Evolutionary conservation across 1,284 basidiomycete species (phyloP).

Genomic region (Ceratobasidium sp.): DNA sequence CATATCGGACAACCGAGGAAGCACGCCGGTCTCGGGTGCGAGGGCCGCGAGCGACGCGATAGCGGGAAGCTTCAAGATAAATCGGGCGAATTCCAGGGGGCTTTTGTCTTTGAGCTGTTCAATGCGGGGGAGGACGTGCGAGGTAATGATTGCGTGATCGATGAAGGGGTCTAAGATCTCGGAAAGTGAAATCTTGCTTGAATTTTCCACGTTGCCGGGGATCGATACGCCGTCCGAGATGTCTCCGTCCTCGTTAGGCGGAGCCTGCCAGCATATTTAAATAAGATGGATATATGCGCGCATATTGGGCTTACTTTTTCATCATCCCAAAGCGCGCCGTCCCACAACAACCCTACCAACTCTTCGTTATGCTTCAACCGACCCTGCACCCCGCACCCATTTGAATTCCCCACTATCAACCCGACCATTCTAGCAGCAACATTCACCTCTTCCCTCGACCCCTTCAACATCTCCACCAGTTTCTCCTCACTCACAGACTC

Average conservation of each 20-base stretch:
- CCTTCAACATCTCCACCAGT: slow-evolving; percentile 26
- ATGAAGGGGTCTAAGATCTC: slow-evolving; percentile 24
- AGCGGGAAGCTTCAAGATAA: background rate
- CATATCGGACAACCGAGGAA: slow-evolving; percentile 15
- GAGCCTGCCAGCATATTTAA: background rate
- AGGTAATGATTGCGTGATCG: slow-evolving; percentile 9
- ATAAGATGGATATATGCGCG: background rate
- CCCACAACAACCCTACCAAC: slow-evolving; percentile 28
- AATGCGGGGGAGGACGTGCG: slow-evolving; percentile 10
- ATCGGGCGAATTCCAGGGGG: background rate
- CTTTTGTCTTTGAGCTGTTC: slow-evolving; percentile 10
- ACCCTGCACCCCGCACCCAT: background rate
- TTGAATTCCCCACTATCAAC: slow-evolving; percentile 2
- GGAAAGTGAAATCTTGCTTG: background rate
- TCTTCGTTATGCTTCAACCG: slow-evolving; percentile 13
- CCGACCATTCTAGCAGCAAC: slow-evolving; percentile 21
- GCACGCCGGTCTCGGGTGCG: slow-evolving; percentile 13
- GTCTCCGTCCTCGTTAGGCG: slow-evolving; percentile 23
- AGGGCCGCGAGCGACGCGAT: slow-evolving; percentile 34
- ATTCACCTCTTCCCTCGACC: slow-evolving; percentile 22
- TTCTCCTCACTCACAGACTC: slow-evolving; percentile 22
- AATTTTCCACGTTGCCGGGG: slow-evolving; percentile 22
- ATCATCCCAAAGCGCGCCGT: slow-evolving; percentile 18
- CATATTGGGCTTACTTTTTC: slow-evolving; percentile 6
- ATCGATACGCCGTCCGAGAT: slow-evolving; percentile 22